Evolutionary conservation across 129 eudicot genomes (phyloP).

Genomic region (Chrysanthemum lavandulifolium): DNA sequence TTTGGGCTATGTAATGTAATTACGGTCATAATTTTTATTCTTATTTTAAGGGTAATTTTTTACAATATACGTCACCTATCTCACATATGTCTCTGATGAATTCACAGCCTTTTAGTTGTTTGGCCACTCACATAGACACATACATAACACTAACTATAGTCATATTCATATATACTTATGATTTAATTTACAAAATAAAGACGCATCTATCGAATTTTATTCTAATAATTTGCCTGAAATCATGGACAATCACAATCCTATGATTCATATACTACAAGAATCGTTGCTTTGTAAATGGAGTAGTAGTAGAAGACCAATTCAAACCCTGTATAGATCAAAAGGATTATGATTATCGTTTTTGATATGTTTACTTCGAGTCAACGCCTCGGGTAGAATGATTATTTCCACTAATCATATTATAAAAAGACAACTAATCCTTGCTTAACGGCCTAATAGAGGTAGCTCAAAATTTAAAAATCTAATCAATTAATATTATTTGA

Average conservation of each 20-base stretch:
- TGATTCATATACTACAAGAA: too few relatives aligned
- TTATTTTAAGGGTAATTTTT: too few relatives aligned
- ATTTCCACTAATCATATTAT: conserved; percentile 1
- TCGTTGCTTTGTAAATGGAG: too few relatives aligned
- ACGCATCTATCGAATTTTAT: too few relatives aligned
- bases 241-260: too few relatives aligned
- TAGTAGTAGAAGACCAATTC: conserved; percentile 22
- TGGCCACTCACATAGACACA: background rate
- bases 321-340: conserved; percentile 6
- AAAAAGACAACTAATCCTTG: conserved; percentile 4
- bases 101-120: background rate
- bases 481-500: background rate
- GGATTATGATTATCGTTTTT: background rate
- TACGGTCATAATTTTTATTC: background rate
- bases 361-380: conserved; percentile 7
- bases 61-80: too few relatives aligned
- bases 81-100: background rate
- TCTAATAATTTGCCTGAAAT: too few relatives aligned
- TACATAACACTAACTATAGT: background rate
- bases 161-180: too few relatives aligned
- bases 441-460: background rate
- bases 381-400: conserved; percentile 10
- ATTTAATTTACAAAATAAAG: too few relatives aligned
- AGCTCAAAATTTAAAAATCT: background rate
- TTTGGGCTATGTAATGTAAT: too few relatives aligned